Evolutionary conservation across 2,329 filamentous ascomycete species (phyloP).

Genomic region (Capronia coronata): DNA sequence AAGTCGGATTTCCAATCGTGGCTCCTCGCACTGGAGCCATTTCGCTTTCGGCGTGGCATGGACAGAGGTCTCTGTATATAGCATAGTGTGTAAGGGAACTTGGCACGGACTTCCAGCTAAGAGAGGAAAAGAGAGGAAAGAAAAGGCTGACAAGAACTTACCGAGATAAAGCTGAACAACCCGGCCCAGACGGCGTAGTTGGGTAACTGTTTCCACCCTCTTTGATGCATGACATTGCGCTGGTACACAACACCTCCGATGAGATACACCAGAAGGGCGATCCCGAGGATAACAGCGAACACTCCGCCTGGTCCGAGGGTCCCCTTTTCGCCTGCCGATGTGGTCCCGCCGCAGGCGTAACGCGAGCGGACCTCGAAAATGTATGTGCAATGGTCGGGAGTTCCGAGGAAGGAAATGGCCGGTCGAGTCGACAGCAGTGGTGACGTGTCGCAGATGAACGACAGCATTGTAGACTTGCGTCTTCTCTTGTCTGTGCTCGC

Average conservation of each 20-base stretch:
- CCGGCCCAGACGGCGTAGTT: constrained; percentile 92
- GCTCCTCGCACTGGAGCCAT: constrained; percentile 5
- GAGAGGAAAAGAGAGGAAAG: neutral
- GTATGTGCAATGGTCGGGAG: constrained; percentile 87
- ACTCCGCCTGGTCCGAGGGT: constrained; percentile 65
- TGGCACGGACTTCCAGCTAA: constrained; percentile 4
- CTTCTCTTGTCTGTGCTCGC: constrained; percentile 29
- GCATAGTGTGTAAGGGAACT: constrained; percentile 21
- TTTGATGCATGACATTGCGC: constrained; percentile 84
- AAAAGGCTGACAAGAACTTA: constrained; percentile 37
- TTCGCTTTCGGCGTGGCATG: constrained; percentile 10
- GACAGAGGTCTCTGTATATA: constrained; percentile 17
- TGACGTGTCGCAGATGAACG: constrained; percentile 78
- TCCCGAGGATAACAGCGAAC: constrained; percentile 76
- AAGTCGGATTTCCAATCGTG: constrained; percentile 18
- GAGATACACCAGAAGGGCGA: constrained; percentile 79
- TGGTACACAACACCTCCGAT: constrained; percentile 94
- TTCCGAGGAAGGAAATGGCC: constrained; percentile 71
- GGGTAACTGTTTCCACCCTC: constrained; percentile 90
- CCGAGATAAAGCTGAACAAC: constrained; percentile 75
- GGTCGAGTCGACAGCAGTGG: constrained; percentile 50
- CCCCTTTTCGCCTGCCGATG: constrained; percentile 42
- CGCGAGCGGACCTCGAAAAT: constrained; percentile 87
- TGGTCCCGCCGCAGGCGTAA: constrained; percentile 70
- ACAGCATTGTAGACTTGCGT: constrained; percentile 78